Evolutionary conservation across 345 rosid genomes (phyloP), one percentile per base, ranked within the genome.

Genomic region (Toxicodendron radicans): DNA sequence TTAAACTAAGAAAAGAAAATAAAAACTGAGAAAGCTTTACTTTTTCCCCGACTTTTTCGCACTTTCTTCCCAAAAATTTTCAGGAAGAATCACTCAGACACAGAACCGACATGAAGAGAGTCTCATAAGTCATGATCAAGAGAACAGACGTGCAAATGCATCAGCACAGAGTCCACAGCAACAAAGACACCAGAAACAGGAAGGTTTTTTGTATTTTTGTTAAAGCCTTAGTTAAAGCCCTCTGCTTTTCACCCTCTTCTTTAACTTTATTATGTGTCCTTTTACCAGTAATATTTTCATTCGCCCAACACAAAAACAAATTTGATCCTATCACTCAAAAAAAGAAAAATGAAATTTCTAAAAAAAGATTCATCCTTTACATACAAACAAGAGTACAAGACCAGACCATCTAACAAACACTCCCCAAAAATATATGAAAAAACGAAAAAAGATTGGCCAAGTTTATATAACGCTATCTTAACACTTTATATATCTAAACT

Each of bases 61-160:
- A 64, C 73, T 73, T 48, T 60, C 21, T 70, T 23, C n/a, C 76
- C 53, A 43, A 71, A 71, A 48, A 20, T 75, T 63, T 63, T 56
- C 53, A 58, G 59, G 33, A 68, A 74, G 77, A 72, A 74, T 80
- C 74, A 59, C 27, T 49, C 52, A 62, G 51, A 65, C 20, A 52
- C 13, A 67, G 76, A 80, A 77, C 45, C 67, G 78, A 77, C 89
- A 79, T 73, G 78, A 63, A 68, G 71, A 78, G 69, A 59, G 73
- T 60, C 76, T 70, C 78, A 78, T 20, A 66, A 79, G 83, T 80
- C 81, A 52, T 71, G 75, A 83, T 80, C 85, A 70, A 49, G 59
- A 78, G 81, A 77, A 82, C 81, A 69, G 80, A 84, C 85, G 70
- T 75, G 85, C 82, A 64, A 63, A 75, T 74, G 79, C 76, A 77